Conservation (phyloP, 179 eudicot species). For the Carnegiea gigantea region DNA sequence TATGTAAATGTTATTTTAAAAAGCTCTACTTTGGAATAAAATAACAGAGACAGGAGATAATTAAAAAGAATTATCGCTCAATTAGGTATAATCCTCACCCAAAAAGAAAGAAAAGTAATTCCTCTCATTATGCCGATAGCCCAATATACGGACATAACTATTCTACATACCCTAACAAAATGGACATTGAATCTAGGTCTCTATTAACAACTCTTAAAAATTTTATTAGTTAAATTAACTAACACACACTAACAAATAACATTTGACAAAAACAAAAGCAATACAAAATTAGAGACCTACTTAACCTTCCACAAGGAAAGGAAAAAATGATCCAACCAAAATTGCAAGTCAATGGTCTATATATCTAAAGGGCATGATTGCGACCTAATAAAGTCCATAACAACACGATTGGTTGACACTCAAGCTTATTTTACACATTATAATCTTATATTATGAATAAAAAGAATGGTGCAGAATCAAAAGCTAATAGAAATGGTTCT, state of each 20-base stretch:
- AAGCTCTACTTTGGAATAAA: neutral
- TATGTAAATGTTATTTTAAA: neutral
- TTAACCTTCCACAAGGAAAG: neutral
- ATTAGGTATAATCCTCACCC: no score
- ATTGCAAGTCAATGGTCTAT: neutral
- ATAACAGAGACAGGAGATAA: no score
- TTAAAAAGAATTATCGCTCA: no score
- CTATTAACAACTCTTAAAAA: no score
- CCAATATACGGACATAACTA: no score
- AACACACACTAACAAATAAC: neutral
- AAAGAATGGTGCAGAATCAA: neutral
- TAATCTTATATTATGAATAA: neutral
- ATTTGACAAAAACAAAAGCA: neutral
- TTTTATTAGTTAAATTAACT: no score
- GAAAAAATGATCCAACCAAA: neutral
- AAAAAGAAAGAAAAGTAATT: no score
- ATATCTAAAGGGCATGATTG: neutral
- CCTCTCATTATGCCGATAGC: no score
- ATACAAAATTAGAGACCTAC: neutral
- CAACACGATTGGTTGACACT: neutral
- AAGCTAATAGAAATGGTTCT: neutral
- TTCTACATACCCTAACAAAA: no score
- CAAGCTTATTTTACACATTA: neutral
- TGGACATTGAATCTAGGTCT: no score
- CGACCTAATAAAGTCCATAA: neutral